Conservation (phyloP, 306 rosid species). For the Cercis canadensis region DNA sequence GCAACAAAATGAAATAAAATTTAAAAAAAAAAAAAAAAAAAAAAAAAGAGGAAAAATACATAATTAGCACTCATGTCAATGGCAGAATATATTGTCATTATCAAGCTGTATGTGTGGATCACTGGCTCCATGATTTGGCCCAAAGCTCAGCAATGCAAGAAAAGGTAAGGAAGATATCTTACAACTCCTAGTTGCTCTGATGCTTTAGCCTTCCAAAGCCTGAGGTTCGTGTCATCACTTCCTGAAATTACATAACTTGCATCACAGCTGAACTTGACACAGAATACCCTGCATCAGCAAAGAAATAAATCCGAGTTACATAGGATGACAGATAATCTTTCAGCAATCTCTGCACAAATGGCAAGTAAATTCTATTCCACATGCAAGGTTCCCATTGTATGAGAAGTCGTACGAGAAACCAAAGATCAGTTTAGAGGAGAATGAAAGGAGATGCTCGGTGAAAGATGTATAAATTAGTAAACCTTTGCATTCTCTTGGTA, state of each 20-base stretch:
- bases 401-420: not conserved
- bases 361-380: not conserved
- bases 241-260: conserved; percentile 95
- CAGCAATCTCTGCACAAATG: not conserved
- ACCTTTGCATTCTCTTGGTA: conserved; percentile 98
- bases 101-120: not conserved
- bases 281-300: conserved; percentile 73
- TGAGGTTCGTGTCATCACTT: conserved; percentile 92
- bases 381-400: not conserved
- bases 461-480: conserved; percentile 20
- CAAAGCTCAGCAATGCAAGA: conserved; percentile 7
- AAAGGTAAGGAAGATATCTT: conserved; percentile 46
- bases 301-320: not conserved
- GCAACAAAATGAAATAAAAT: too few species aligned
- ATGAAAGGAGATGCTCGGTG: conserved; percentile 15
- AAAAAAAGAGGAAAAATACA: too few species aligned
- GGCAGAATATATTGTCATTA: too few species aligned
- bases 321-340: not conserved
- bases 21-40: not conserved
- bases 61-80: too few species aligned
- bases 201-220: conserved; percentile 98
- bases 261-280: conserved; percentile 90
- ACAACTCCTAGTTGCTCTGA: conserved; percentile 96
- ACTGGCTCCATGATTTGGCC: not conserved
- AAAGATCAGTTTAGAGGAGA: not conserved